These are phyloP conservation scores for Rhizopus delemar DNA, from an alignment of 371 early-diverging fungal species.

Conservation along the genomic window DNA sequence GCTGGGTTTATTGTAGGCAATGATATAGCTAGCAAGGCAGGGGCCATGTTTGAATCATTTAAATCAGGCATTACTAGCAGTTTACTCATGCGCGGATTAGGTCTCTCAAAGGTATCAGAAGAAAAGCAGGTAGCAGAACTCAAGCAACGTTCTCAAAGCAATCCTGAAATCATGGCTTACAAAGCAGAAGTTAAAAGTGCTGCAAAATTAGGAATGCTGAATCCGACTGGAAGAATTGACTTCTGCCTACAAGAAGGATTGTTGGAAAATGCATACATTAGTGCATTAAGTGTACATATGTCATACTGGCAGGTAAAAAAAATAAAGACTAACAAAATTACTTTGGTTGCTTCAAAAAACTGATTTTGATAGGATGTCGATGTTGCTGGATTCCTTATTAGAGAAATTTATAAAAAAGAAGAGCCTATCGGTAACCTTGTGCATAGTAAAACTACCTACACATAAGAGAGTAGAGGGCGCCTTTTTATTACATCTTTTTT, in stretches of 20 bases:
- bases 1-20: constrained; percentile 64
- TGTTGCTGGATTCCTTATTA: constrained; percentile 62
- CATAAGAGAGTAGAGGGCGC: not conserved
- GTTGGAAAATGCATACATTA: constrained; percentile 78
- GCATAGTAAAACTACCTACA: constrained; percentile 2
- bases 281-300: constrained; percentile 75
- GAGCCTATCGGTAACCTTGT: constrained; percentile 1
- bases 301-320: constrained; percentile 68
- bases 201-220: constrained; percentile 53
- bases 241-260: constrained; percentile 78
- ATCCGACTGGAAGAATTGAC: constrained; percentile 75
- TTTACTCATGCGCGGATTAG: constrained; percentile 58
- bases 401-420: constrained; percentile 44
- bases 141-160: constrained; percentile 25
- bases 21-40: constrained; percentile 70
- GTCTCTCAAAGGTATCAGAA: constrained; percentile 31
- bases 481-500: constrained; percentile 1
- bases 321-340: not conserved
- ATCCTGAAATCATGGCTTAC: constrained; percentile 20
- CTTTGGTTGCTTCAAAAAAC: not conserved
- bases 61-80: constrained; percentile 58
- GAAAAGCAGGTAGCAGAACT: constrained; percentile 8
- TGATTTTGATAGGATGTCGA: constrained; percentile 56
- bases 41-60: constrained; percentile 67
- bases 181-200: constrained; percentile 31